phyloP scores from a whole-genome alignment of 2,329 filamentous ascomycete species.

The Nothophoma quercina region DNA sequence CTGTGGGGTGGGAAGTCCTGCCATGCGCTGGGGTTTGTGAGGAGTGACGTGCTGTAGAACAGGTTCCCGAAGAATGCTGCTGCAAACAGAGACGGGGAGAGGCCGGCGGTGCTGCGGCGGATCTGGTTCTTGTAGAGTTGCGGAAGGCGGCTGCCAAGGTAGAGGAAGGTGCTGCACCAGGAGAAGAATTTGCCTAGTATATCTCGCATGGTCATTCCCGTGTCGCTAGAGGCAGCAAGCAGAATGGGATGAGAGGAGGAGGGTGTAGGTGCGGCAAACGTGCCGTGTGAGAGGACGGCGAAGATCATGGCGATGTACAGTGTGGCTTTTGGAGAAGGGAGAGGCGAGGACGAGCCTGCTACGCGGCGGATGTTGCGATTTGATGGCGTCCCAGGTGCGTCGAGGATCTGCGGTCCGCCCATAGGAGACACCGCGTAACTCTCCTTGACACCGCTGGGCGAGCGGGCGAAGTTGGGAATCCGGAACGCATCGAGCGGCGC shows the following conservation, averaged over 20 bases:
- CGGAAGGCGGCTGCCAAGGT: constrained; percentile 54
- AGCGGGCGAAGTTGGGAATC: constrained; percentile 49
- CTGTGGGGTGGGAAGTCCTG: constrained; percentile 60
- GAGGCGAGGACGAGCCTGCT: constrained; percentile 51
- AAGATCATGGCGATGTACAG: constrained; percentile 57
- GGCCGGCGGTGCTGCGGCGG: constrained; percentile 69
- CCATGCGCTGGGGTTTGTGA: constrained; percentile 72
- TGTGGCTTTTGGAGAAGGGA: constrained; percentile 55
- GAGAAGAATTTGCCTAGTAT: constrained; percentile 53
- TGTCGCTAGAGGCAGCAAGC: constrained; percentile 29
- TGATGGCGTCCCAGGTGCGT: constrained; percentile 25
- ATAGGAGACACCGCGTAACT: constrained; percentile 31
- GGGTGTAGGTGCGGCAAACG: constrained; percentile 34
- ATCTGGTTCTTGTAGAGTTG: constrained; percentile 72
- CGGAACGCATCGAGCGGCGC: constrained; percentile 46
- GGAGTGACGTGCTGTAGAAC: constrained; percentile 69
- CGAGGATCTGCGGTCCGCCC: not conserved
- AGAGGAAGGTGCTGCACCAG: constrained; percentile 54
- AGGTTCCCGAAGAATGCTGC: constrained; percentile 73
- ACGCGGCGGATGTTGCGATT: constrained; percentile 44
- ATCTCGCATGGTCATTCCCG: constrained; percentile 12
- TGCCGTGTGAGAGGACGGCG: constrained; percentile 49
- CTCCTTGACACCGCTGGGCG: constrained; percentile 36
- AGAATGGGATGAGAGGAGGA: constrained; percentile 22
- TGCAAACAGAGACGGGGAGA: constrained; percentile 68